Base-by-base conservation (phyloP, 1,139 yeast genomes). In the Geotrichum europaeum region DNA sequence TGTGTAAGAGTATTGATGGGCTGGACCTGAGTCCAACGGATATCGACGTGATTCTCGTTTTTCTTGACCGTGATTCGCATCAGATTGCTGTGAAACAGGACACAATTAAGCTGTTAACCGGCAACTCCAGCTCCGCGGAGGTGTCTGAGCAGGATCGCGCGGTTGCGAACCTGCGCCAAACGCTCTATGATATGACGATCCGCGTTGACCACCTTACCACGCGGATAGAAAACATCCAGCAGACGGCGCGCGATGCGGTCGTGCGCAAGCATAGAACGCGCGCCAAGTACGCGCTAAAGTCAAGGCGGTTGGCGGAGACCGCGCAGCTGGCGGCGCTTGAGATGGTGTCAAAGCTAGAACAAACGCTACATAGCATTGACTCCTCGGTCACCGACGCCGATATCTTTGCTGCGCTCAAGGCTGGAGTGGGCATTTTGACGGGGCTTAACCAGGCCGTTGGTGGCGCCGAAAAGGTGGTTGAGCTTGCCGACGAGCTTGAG, bases 381-480 rank as follows among this genome's bases (percentile, higher is more conserved):
- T 61, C 63, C 28, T 70, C 74, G 4, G 59, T 65, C 5, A 67
- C 64, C 34, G 70, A 70, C 50, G 62, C 62, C 7, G 71, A 69
- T 12, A 65, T 70, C 10, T 63, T 72, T 25, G 65, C 63, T 9
- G 76, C 75, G 30, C 66, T 75, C 49, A 64, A 68, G 57, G 64
- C 72, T 32, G 71, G 76, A 43, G 68, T 70, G 2, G 62, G 61
- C 43, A 67, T 75, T 53, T 68, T 76, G 43, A 63, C 66, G 45
- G 57, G 65, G 43, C 66, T 76, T 56, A 75, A 76, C 63, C 60
- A 64, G 51, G 66, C 69, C 7, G 67, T 70, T 32, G 75, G 76
- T 1, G 75, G 73, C 4, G 72, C 69, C 7, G 79, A 75, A 51
- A 65, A 68, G 57, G 77, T 74, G 12, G 73, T 72, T 15, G 70